Evolutionary conservation across 805 yeast species (phyloP).

Genomic region (Candida coquimbonensis): DNA sequence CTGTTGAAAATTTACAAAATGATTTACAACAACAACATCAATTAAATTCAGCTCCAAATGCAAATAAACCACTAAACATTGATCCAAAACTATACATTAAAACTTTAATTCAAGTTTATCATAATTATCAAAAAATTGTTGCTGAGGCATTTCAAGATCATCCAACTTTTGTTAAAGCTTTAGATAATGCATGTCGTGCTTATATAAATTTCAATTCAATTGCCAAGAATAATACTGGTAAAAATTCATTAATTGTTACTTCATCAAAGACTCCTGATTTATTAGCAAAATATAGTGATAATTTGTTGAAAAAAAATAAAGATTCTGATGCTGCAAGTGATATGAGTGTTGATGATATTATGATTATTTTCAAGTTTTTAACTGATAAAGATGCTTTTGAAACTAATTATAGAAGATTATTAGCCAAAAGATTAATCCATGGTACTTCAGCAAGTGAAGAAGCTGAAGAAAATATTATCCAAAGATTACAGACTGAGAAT

Average conservation of each 20-base stretch:
- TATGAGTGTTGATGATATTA: slow-evolving; percentile 77
- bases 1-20: slow-evolving; percentile 50
- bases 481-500: slow-evolving; percentile 81
- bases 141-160: slow-evolving; percentile 61
- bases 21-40: slow-evolving; percentile 19
- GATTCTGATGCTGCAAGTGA: slow-evolving; percentile 59
- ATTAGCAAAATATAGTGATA: slow-evolving; percentile 84
- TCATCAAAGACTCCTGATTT: slow-evolving; percentile 85
- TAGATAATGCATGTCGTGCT: slow-evolving; percentile 81
- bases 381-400: slow-evolving; percentile 96
- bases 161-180: slow-evolving; percentile 73
- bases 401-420: slow-evolving; percentile 79
- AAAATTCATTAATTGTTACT: slow-evolving; percentile 9
- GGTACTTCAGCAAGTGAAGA: slow-evolving; percentile 78
- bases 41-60: slow-evolving; percentile 6
- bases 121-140: slow-evolving; percentile 60
- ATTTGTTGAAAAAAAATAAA: slow-evolving; percentile 67
- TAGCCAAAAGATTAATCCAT: slow-evolving; percentile 84
- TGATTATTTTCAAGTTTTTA: slow-evolving; percentile 79
- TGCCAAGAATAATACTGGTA: slow-evolving; percentile 45
- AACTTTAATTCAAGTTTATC: slow-evolving; percentile 63
- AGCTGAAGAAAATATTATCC: slow-evolving; percentile 76
- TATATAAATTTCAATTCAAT: slow-evolving; percentile 79
- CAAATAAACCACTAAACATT: slow-evolving; percentile 25
- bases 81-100: slow-evolving; percentile 79